Evolutionary conservation across 2,329 filamentous ascomycete species (phyloP).

Genomic region (Nannizziopsis barbatae): DNA sequence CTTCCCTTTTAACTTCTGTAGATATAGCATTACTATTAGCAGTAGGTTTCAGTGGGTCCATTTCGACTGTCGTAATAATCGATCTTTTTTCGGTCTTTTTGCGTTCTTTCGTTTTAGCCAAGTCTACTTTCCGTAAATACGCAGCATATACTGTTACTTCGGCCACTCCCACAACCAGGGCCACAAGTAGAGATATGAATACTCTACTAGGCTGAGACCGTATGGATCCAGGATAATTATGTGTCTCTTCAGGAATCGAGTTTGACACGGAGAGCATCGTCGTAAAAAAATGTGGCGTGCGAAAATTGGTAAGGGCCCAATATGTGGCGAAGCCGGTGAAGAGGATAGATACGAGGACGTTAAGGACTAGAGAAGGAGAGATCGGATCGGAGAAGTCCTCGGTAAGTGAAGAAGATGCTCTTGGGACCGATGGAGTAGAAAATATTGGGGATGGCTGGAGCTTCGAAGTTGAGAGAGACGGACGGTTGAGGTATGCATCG

Average conservation of each 20-base stretch:
- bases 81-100: slow-evolving; percentile 31
- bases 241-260: background rate
- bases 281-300: slow-evolving; percentile 23
- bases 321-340: slow-evolving; percentile 46
- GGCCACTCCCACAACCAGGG: slow-evolving; percentile 36
- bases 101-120: slow-evolving; percentile 30
- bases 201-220: slow-evolving; percentile 30
- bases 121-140: slow-evolving; percentile 36
- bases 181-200: slow-evolving; percentile 31
- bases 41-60: background rate
- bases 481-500: slow-evolving; percentile 62
- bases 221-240: slow-evolving; percentile 14
- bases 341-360: slow-evolving; percentile 76
- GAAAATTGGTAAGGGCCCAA: slow-evolving; percentile 32
- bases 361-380: slow-evolving; percentile 58
- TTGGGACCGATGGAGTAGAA: slow-evolving; percentile 43
- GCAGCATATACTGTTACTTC: slow-evolving; percentile 39
- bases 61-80: slow-evolving; percentile 17
- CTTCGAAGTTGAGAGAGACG: slow-evolving; percentile 30
- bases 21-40: background rate
- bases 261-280: slow-evolving; percentile 15
- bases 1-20: slow-evolving; percentile 18
- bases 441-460: slow-evolving; percentile 32
- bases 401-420: slow-evolving; percentile 29
- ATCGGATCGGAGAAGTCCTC: slow-evolving; percentile 32